Evolutionary conservation across 352 stramenopile species (phyloP), one percentile per base, ranked within the genome.

Genomic region (Globisporangium cederbergense): DNA sequence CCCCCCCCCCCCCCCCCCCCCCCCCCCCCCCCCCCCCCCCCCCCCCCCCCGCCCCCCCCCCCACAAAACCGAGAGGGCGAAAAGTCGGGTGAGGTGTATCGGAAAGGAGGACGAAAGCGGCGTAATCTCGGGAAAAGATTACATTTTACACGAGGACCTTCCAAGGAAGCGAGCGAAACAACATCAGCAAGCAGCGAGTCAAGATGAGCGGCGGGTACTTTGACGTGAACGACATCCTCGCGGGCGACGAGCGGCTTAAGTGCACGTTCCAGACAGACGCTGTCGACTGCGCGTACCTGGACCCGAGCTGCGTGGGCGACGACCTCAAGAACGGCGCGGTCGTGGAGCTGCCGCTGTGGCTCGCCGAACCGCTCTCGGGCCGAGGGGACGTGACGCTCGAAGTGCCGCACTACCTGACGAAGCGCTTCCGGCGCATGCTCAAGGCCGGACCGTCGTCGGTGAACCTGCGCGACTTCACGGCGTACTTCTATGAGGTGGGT

Each of bases 321-420:
- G 78, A 93, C 52, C 69, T 93, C 53, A 61, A 73, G 50, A 60
- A 67, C 20, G 72, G 74, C 47, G 65, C 76, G 13, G 70, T 66
- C 14, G 79, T 95, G 45, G 86, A 95, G 72, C 73, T 95, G 34
- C 86, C 86, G 53, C 64, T 95, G 61, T 95, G 86, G 86, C 75
- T 95, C 40, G 79, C 79, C n/a, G 72, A 76, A 51, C 68, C 79
- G 49, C 72, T 95, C 28, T 72, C 76, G 11, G 46, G 67, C 16
- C 79, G 75, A 25, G 81, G 75, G 4, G 76, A 89, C 64, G 84
- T 92, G 45, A 61, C 64, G 8, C 62, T 92, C 58, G 71, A 83
- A 47, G 69, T 83, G 54, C 86, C 86, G 34, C 72, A 77, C 58
- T 93, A 74, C 64, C 70, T 95, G 46, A 86, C 74, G 42, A 76